phyloP scores from a whole-genome alignment of 2,329 filamentous ascomycete species.

The Cadophora gregata region DNA sequence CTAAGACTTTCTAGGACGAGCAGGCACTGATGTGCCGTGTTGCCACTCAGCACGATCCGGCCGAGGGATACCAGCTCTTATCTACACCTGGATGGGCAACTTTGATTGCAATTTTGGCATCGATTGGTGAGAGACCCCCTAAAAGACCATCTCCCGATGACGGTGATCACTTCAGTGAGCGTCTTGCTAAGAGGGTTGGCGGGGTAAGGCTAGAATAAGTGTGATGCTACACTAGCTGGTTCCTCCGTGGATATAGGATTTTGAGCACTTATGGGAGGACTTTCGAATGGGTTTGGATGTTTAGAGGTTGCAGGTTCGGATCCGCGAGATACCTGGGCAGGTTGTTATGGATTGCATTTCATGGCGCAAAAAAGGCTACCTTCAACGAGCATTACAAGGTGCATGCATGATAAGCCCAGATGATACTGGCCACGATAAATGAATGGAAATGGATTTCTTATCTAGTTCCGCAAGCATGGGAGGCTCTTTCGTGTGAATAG shows the following conservation, averaged over 20 bases:
- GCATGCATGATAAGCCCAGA: conserved; percentile 14
- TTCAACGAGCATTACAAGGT: conserved; percentile 21
- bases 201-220: conserved; percentile 58
- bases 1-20: conserved; percentile 71
- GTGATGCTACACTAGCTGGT: conserved; percentile 33
- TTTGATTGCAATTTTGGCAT: conserved; percentile 88
- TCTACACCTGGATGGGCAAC: conserved; percentile 93
- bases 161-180: conserved; percentile 44
- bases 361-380: conserved; percentile 28
- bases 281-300: not conserved
- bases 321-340: conserved; percentile 12
- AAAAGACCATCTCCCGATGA: conserved; percentile 63
- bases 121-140: conserved; percentile 94
- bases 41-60: conserved; percentile 79
- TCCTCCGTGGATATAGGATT: conserved; percentile 36
- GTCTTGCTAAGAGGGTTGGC: conserved; percentile 70
- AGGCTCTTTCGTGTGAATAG: too few relatives aligned
- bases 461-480: too few relatives aligned
- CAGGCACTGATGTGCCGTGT: conserved; percentile 84
- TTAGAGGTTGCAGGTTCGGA: conserved; percentile 10
- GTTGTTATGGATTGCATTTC: conserved; percentile 28
- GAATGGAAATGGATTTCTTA: not conserved
- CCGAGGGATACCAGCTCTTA: conserved; percentile 82
- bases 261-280: conserved; percentile 8
- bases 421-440: not conserved